Evolutionary conservation across 1,284 basidiomycete genomes (phyloP).

Genomic region (Papiliotrema terrestris): DNA sequence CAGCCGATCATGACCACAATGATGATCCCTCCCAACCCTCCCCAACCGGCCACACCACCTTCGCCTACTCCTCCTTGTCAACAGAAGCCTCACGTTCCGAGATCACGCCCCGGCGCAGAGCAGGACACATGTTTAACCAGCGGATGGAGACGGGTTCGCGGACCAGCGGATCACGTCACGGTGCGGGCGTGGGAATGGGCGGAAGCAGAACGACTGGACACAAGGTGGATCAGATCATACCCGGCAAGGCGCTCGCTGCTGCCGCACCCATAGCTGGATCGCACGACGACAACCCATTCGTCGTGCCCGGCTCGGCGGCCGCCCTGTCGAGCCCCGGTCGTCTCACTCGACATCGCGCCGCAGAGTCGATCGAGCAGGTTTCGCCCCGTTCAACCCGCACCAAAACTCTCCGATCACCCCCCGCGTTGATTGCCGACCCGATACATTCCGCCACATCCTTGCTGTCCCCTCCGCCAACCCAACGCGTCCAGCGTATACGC

Average conservation of each 20-base stretch:
- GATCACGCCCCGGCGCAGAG: conserved; percentile 23
- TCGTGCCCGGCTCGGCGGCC: background rate
- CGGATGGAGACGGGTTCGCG: conserved; percentile 32
- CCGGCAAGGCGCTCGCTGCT: background rate
- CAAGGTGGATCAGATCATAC: conserved; percentile 28
- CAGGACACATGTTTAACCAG: conserved; percentile 42
- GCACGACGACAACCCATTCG: conserved; percentile 31
- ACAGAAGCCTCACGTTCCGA: conserved; percentile 8
- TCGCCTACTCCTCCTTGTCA: conserved; percentile 27
- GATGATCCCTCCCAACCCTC: conserved; percentile 9
- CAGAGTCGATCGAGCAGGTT: background rate
- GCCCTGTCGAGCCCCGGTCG: background rate
- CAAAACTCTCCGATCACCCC: background rate
- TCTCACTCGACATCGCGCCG: background rate
- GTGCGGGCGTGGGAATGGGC: conserved; percentile 43
- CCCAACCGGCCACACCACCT: conserved; percentile 38
- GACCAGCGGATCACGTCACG: conserved; percentile 15
- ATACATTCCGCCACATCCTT: conserved; percentile 1
- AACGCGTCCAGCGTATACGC: conserved; percentile 2
- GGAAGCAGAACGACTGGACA: conserved; percentile 23
- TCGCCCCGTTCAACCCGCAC: background rate
- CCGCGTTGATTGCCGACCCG: conserved; percentile 2
- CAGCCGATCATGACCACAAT: background rate
- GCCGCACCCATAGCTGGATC: background rate
- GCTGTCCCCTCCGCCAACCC: conserved; percentile 5